Evolutionary conservation across 106 monocot species (phyloP).

Genomic region (Platanthera zijinensis): DNA sequence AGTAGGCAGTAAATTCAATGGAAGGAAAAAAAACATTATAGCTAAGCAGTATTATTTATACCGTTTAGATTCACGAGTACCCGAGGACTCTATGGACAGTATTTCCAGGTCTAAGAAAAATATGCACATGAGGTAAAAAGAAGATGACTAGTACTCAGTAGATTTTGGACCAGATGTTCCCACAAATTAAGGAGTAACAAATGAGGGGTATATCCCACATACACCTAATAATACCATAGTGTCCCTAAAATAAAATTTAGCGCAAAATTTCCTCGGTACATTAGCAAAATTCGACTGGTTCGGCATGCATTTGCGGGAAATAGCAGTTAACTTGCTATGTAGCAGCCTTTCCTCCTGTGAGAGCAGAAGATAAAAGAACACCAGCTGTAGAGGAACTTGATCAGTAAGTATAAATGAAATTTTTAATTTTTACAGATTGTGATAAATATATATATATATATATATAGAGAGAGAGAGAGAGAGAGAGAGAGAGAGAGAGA

Average conservation of each 20-base stretch:
- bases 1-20: too few relatives aligned
- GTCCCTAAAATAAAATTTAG: background rate
- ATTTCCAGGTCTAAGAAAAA: background rate
- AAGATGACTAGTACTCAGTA: background rate
- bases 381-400: background rate
- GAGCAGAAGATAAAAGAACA: background rate
- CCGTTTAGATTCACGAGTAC: background rate
- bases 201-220: background rate
- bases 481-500: too few relatives aligned
- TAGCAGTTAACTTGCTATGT: background rate
- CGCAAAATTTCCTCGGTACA: background rate
- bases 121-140: background rate
- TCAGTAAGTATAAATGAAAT: background rate
- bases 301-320: background rate
- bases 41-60: too few relatives aligned
- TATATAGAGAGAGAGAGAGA: background rate
- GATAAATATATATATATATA: background rate
- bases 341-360: background rate
- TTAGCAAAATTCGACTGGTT: background rate
- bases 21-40: too few relatives aligned
- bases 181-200: background rate
- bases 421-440: background rate
- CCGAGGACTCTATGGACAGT: background rate
- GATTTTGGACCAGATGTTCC: background rate
- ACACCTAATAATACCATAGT: background rate